Base-by-base conservation (phyloP, 1,284 basidiomycete genomes). In the Violaceomyces palustris region DNA sequence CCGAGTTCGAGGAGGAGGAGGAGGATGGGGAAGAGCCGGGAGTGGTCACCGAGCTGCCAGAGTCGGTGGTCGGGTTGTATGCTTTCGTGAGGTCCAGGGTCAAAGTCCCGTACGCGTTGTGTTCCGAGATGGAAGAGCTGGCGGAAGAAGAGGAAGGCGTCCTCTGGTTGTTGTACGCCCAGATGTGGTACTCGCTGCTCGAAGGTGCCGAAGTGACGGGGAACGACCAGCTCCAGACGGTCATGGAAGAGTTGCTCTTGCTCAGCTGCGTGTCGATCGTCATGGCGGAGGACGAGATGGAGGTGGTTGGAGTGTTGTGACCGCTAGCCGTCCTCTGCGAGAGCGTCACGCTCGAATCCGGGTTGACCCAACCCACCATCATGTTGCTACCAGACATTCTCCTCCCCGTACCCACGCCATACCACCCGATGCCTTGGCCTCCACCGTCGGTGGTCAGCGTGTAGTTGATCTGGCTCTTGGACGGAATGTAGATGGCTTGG, bases 341-440 rank as follows among this genome's bases (percentile, higher is more conserved):
- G 23, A 84, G 71, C 9, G 81, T 82, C 32, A 82, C 74, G 2
- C 76, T 72, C 7, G 79, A 79, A 50, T 81, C 78, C 10, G 71
- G 67, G 60, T 82, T 82, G 6, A 79, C 74, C 83, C 83, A 85
- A 72, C 81, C 78, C 34, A 62, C 60, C 61, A 64, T 64, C 52
- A 64, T 64, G 49, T 64, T 61, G 23, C 52, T 52, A n/a, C 48
- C 47, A 15, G 34, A 50, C 61, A 64, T 64, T 32, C 40, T 17
- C 3, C 3, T 30, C 18, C 53, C 57, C 8, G 57, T 57, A 25
- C 61, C 61, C 22, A 64, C 54, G 12, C 42, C 35, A 24, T 53
- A 46, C 61, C 61, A 64, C 8, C 61, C 61, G 5, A 51, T 42
- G 3, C 47, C 51, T 27, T 42, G 44, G 23, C 56, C 56, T 18